These are phyloP conservation scores for Exophiala mesophila DNA, from an alignment of 2,329 filamentous ascomycete genomes.

Conservation along the genomic window DNA sequence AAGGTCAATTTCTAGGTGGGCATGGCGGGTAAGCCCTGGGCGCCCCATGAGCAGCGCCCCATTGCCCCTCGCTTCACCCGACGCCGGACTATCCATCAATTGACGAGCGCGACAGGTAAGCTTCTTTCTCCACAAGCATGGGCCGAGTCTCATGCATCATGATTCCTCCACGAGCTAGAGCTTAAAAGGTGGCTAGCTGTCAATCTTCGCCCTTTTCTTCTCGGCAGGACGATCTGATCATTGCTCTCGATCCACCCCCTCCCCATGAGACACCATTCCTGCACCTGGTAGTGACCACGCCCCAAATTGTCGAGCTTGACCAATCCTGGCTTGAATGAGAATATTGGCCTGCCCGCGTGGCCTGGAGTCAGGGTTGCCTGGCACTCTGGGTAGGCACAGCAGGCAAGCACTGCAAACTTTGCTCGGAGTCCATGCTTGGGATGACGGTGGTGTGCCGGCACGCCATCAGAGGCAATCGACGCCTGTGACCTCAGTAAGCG, in stretches of 20 bases:
- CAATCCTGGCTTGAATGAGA: not conserved
- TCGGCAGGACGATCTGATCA: conserved; percentile 2
- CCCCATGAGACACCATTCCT: too few species aligned
- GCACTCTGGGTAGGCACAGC: too few species aligned
- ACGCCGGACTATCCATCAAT: not conserved
- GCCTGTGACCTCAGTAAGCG: too few species aligned
- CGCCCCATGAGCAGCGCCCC: not conserved
- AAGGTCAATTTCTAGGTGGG: not conserved
- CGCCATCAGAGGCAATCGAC: too few species aligned
- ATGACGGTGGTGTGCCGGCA: too few species aligned
- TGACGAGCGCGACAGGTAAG: not conserved
- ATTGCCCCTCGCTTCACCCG: not conserved
- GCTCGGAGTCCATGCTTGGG: too few species aligned
- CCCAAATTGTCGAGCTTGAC: too few species aligned
- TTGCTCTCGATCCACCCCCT: not conserved
- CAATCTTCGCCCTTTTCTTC: conserved; percentile 2
- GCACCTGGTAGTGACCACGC: too few species aligned
- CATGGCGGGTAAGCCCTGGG: not conserved
- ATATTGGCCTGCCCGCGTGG: too few species aligned
- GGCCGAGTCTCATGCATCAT: not conserved
- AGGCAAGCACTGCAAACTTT: too few species aligned
- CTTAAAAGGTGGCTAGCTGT: not conserved
- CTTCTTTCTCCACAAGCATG: conserved; percentile 3
- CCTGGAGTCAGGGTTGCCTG: too few species aligned
- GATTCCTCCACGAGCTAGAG: conserved; percentile 3